phyloP scores from a whole-genome alignment of 805 yeast genomes.

The Yarrowia sp. region DNA sequence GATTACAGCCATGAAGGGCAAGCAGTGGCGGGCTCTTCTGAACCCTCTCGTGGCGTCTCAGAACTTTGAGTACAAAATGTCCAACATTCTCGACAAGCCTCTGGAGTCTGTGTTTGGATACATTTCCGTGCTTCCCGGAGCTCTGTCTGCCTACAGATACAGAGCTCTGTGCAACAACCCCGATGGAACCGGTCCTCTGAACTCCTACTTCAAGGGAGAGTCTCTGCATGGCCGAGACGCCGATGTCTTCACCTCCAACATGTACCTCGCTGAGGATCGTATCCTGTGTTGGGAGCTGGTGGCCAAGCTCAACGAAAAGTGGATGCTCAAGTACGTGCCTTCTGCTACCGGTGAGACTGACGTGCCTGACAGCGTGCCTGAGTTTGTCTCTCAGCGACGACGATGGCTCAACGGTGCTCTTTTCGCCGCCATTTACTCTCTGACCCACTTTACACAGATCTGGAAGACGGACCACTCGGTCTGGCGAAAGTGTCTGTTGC shows the following conservation, averaged over 20 bases:
- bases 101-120: conserved; percentile 92
- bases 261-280: conserved; percentile 97
- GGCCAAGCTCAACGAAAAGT: conserved; percentile 79
- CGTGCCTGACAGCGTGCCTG: conserved; percentile 94
- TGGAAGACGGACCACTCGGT: conserved; percentile 89
- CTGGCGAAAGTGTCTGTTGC: conserved; percentile 79
- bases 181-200: conserved; percentile 91
- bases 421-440: conserved; percentile 93
- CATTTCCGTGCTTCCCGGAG: conserved; percentile 94
- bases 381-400: conserved; percentile 93
- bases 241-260: conserved; percentile 92
- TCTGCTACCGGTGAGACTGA: conserved; percentile 96
- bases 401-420: conserved; percentile 98
- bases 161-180: conserved; percentile 83
- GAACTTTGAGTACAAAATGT: conserved; percentile 95
- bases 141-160: conserved; percentile 91
- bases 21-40: conserved; percentile 75
- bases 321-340: conserved; percentile 91
- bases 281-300: conserved; percentile 95
- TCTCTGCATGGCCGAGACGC: conserved; percentile 61
- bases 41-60: conserved; percentile 96
- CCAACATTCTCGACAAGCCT: conserved; percentile 95
- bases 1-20: conserved; percentile 93
- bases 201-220: conserved; percentile 91
- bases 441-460: conserved; percentile 81